Base-by-base conservation (phyloP, 345 rosid species). In the Eucalyptus coolabah region DNA sequence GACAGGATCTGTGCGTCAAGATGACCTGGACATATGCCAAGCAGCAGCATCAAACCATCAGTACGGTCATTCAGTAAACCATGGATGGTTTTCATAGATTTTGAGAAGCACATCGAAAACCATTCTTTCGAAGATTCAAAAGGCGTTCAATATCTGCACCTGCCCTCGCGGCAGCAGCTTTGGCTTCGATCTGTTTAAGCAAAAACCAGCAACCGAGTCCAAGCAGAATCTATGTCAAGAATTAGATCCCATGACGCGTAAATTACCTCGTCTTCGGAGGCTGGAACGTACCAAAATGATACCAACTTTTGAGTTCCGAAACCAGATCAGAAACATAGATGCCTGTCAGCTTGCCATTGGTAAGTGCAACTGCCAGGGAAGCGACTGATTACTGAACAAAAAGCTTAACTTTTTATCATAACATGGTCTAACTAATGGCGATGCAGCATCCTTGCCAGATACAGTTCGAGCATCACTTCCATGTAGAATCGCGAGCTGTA, bases 281-380 rank as follows among this genome's bases (percentile, higher is more conserved):
- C 96, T 77, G 30, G 30, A 77, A 97, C 98, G 95, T 94, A 92
- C 98, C 96, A 89, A 96, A 98, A 91, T 96, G 98, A 92, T 94
- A 96, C 92, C 96, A 83, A n/a, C 93, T 90, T 90, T 26, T 53
- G 97, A 95, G 95, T 96, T 96, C 94, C 95, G 99, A 95, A 95
- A 96, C 99, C 99, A 96, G 92, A 96, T 95, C 45, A 94, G 97
- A 96, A 92, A 88, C 92, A 88, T 65, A 89, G 90, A 90, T 67
- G 90, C 90, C 14, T 56, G 63, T 56, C 30, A 24, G 6, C 30
- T 56, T 56, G 14, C 63, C 63, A 56, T 0, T 24, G 63, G 63
- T 4, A 86, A 12, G 65, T 7, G 67, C 42, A 24, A 53, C 44
- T 30, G 63, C 88, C 21, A 53, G 63, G 82, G 82, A 72, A 72